phyloP scores from a whole-genome alignment of 116 monocot species.

The Cymodocea nodosa region DNA sequence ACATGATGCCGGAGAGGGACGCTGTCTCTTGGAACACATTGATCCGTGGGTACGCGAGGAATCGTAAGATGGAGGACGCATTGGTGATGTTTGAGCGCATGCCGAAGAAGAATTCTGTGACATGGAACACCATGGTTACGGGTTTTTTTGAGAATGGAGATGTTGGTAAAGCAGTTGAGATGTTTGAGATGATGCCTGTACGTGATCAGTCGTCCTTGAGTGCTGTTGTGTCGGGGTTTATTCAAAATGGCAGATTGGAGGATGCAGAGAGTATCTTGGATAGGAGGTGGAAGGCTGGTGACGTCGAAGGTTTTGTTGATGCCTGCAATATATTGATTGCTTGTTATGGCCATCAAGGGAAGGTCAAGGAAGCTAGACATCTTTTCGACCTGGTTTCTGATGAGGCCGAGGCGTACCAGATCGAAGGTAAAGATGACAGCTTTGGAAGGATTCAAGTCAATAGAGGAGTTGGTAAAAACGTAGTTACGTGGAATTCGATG shows the following conservation, averaged over 20 bases:
- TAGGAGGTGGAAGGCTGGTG: conserved; percentile 3
- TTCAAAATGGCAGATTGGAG: conserved; percentile 25
- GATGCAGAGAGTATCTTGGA: conserved; percentile 32
- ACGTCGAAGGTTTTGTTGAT: conserved; percentile 24
- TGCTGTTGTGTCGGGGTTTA: conserved; percentile 33
- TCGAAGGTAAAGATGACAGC: neutral
- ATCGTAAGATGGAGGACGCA: conserved; percentile 30
- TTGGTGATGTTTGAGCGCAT: conserved; percentile 31
- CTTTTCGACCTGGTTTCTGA: conserved; percentile 38
- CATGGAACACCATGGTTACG: conserved; percentile 53
- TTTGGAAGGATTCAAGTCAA: neutral
- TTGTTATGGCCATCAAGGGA: conserved; percentile 31
- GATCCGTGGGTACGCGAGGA: conserved; percentile 30
- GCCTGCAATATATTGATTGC: conserved; percentile 56
- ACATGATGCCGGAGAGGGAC: conserved; percentile 34
- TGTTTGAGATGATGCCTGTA: conserved; percentile 36
- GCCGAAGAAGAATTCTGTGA: conserved; percentile 29
- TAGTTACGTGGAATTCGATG: conserved; percentile 62
- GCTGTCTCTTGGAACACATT: conserved; percentile 53
- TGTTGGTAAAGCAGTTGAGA: conserved; percentile 21
- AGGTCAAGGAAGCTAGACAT: conserved; percentile 27
- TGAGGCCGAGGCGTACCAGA: neutral
- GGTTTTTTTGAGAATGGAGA: conserved; percentile 34
- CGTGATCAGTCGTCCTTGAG: conserved; percentile 26
- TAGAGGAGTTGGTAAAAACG: conserved; percentile 26